Percentiles rank a stretch among this genome's conserved stretches.
phyloP scores from a whole-genome alignment of 2,329 filamentous ascomycete species.

The Neospermospora avenae region DNA sequence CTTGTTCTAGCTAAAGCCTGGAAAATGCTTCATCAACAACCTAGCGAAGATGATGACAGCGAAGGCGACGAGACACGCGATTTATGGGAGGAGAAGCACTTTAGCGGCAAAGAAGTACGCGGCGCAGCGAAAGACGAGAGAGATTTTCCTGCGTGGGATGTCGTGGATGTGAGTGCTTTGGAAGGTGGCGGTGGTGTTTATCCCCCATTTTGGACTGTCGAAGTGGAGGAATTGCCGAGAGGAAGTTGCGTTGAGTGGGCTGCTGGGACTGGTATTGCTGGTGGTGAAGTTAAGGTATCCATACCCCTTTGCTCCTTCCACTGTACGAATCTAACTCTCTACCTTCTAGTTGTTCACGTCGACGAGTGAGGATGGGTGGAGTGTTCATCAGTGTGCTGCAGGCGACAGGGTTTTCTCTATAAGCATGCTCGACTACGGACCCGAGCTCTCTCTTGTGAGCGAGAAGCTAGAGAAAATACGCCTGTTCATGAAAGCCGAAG shows the following conservation, averaged over 20 bases:
- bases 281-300: slow-evolving; percentile 22
- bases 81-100: slow-evolving; percentile 65
- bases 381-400: slow-evolving; percentile 18
- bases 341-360: not conserved
- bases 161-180: slow-evolving; percentile 37
- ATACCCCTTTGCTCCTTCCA: not conserved
- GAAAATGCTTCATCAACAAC: slow-evolving; percentile 33
- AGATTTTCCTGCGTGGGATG: slow-evolving; percentile 50
- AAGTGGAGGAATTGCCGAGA: slow-evolving; percentile 75
- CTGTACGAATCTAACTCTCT: not conserved
- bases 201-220: slow-evolving; percentile 72
- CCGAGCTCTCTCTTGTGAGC: not conserved
- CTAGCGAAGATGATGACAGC: slow-evolving; percentile 13
- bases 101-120: slow-evolving; percentile 40
- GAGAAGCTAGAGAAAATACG: slow-evolving; percentile 11
- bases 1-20: slow-evolving; percentile 45
- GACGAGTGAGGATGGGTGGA: slow-evolving; percentile 1
- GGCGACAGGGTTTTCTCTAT: slow-evolving; percentile 8
- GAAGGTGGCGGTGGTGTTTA: slow-evolving; percentile 24
- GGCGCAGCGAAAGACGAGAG: slow-evolving; percentile 28
- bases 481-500: not conserved
- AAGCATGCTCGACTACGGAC: slow-evolving; percentile 9
- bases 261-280: slow-evolving; percentile 56
- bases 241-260: slow-evolving; percentile 81
- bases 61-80: slow-evolving; percentile 55